A percentile compares a stretch with the other conserved stretches of the same genome.
phyloP scores from a whole-genome alignment of 768 basidiomycete genomes.

The Russula olivacea region DNA sequence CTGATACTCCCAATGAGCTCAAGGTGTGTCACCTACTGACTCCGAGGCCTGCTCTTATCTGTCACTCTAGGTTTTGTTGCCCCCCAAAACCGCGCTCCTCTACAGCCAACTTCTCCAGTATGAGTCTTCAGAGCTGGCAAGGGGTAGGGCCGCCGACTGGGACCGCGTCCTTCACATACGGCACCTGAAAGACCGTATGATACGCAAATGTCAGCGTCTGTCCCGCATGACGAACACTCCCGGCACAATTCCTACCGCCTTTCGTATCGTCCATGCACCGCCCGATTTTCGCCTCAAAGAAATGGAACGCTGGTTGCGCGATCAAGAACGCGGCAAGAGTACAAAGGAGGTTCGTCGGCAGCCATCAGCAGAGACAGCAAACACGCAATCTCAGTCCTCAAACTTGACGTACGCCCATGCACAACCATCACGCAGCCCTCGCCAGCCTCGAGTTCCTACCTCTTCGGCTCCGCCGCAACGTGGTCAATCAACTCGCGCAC shows the following conservation, averaged over 20 bases:
- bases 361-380: conserved; percentile 34
- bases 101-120: conserved; percentile 61
- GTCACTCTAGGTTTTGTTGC: conserved; percentile 53
- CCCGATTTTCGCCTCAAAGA: conserved; percentile 69
- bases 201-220: conserved; percentile 68
- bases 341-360: conserved; percentile 29
- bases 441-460: conserved; percentile 1
- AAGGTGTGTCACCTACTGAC: conserved; percentile 39
- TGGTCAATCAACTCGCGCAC: conserved; percentile 8
- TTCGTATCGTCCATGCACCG: conserved; percentile 64
- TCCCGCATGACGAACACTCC: conserved; percentile 42
- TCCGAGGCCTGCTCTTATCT: conserved; percentile 12
- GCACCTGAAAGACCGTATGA: conserved; percentile 76
- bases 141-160: conserved; percentile 53
- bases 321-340: conserved; percentile 34
- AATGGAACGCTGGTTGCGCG: conserved; percentile 72
- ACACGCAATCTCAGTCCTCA: conserved; percentile 25
- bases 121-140: conserved; percentile 55
- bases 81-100: conserved; percentile 58
- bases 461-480: conserved; percentile 7
- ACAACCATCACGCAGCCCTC: conserved; percentile 8
- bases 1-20: conserved; percentile 70
- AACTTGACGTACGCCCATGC: conserved; percentile 20
- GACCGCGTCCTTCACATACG: conserved; percentile 67
- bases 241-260: conserved; percentile 38